Evolutionary conservation across 352 stramenopile genomes (phyloP).

Genomic region (Globisporangium orthogonon): DNA sequence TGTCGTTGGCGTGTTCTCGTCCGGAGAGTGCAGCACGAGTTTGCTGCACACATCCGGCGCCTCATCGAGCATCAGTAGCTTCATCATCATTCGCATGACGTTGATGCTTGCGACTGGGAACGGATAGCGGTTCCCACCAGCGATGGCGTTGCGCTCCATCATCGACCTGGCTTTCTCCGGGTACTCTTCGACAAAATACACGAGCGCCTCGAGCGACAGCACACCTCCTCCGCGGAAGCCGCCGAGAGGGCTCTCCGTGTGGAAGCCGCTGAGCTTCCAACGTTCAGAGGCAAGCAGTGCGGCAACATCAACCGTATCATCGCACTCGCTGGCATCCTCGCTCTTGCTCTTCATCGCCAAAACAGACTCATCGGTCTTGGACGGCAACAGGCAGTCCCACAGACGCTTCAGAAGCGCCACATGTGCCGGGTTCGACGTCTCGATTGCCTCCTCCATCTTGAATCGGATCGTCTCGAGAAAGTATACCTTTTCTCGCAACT

Average conservation of each 20-base stretch:
- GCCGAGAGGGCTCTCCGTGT: constrained; percentile 72
- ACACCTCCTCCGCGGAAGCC: constrained; percentile 73
- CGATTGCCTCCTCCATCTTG: constrained; percentile 64
- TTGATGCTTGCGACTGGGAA: constrained; percentile 84
- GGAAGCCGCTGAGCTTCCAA: constrained; percentile 69
- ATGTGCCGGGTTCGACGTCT: constrained; percentile 42
- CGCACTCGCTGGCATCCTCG: constrained; percentile 13
- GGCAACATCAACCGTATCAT: constrained; percentile 26
- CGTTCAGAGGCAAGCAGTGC: constrained; percentile 52
- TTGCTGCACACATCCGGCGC: constrained; percentile 61
- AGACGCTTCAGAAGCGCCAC: constrained; percentile 59
- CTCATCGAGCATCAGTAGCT: constrained; percentile 78
- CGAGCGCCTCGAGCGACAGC: constrained; percentile 63
- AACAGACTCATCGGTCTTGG: constrained; percentile 16
- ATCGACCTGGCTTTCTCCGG: constrained; percentile 66
- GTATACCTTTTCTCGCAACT: constrained; percentile 60
- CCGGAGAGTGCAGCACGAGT: constrained; percentile 57
- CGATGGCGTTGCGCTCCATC: constrained; percentile 66
- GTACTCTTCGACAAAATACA: constrained; percentile 77
- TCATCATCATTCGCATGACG: constrained; percentile 83
- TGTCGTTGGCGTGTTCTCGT: constrained; percentile 24
- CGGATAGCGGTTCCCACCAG: constrained; percentile 72
- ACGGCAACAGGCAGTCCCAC: constrained; percentile 48
- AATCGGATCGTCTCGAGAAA: constrained; percentile 61
- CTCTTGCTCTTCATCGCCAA: constrained; percentile 12